A percentile compares a stretch with the other conserved stretches of the same genome.
Conservation (phyloP, 2,329 filamentous ascomycete genomes). For the Lecanosticta acicola region DNA sequence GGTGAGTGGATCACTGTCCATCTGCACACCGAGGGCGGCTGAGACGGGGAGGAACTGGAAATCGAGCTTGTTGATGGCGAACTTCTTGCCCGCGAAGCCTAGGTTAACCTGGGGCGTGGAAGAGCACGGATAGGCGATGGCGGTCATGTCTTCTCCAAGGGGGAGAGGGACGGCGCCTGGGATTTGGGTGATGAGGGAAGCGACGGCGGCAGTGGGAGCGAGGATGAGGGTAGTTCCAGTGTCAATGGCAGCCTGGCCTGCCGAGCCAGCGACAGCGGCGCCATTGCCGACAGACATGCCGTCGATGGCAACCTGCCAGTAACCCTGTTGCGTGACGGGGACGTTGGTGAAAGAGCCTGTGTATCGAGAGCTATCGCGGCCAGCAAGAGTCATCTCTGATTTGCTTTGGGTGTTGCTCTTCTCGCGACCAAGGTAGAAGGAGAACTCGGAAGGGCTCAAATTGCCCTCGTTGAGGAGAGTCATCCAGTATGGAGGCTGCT, state of each 20-base stretch:
- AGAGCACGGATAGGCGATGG: constrained; percentile 32
- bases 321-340: constrained; percentile 22
- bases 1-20: neutral
- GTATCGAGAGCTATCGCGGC: constrained; percentile 21
- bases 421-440: constrained; percentile 27
- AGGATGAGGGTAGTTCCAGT: constrained; percentile 32
- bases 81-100: constrained; percentile 26
- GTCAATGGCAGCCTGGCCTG: constrained; percentile 24
- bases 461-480: constrained; percentile 22
- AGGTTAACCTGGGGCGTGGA: constrained; percentile 25
- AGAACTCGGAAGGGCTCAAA: constrained; percentile 25
- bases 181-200: constrained; percentile 31
- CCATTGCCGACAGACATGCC: constrained; percentile 12
- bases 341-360: constrained; percentile 22
- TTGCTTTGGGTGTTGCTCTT: constrained; percentile 16
- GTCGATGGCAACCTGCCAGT: constrained; percentile 28
- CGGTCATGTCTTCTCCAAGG: constrained; percentile 19
- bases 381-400: constrained; percentile 26
- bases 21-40: neutral
- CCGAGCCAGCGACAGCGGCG: constrained; percentile 9
- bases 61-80: constrained; percentile 23
- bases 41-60: constrained; percentile 13
- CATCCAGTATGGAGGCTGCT: constrained; percentile 23
- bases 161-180: constrained; percentile 30
- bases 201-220: constrained; percentile 28